Evolutionary conservation across 176 grass and related monocot species (phyloP).

Genomic region (Alloteropsis semialata): DNA sequence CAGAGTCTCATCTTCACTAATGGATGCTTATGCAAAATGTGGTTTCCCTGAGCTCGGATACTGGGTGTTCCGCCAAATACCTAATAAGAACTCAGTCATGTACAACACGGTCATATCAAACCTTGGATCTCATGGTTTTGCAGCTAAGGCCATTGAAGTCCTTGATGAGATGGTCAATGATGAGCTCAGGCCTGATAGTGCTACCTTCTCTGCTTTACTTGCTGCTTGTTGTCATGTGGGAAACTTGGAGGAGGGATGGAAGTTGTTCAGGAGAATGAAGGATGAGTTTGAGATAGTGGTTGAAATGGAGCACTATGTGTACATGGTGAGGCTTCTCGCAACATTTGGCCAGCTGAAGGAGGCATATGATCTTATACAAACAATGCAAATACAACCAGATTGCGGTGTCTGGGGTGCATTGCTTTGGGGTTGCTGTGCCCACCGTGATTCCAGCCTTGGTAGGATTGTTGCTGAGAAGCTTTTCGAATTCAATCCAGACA

Average conservation of each 20-base stretch:
- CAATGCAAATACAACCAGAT: conserved; percentile 46
- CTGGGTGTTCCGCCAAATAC: conserved; percentile 39
- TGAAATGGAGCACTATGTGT: conserved; percentile 63
- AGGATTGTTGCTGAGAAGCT: conserved; percentile 54
- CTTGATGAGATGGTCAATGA: conserved; percentile 48
- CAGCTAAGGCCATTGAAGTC: conserved; percentile 39
- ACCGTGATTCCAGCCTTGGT: conserved; percentile 53
- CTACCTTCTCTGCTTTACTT: conserved; percentile 63
- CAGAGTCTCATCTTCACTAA: conserved; percentile 52
- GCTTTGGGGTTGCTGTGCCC: conserved; percentile 65
- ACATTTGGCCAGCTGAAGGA: conserved; percentile 52
- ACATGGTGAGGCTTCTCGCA: conserved; percentile 71
- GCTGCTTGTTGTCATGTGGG: conserved; percentile 62
- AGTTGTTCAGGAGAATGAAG: conserved; percentile 62
- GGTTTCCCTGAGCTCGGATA: conserved; percentile 43
- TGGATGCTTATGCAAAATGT: conserved; percentile 78
- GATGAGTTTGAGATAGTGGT: conserved; percentile 47
- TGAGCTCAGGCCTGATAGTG: conserved; percentile 42
- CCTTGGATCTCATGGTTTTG: conserved; percentile 60
- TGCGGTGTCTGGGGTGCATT: conserved; percentile 74
- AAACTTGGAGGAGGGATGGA: conserved; percentile 54
- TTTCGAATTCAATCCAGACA: conserved; percentile 42
- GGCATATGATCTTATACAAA: conserved; percentile 65
- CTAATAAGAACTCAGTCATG: conserved; percentile 44
- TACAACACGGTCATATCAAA: conserved; percentile 63